These are phyloP conservation scores for Pyrenochaeta sp. DNA, from an alignment of 2,329 filamentous ascomycete species.

Conservation along the genomic window DNA sequence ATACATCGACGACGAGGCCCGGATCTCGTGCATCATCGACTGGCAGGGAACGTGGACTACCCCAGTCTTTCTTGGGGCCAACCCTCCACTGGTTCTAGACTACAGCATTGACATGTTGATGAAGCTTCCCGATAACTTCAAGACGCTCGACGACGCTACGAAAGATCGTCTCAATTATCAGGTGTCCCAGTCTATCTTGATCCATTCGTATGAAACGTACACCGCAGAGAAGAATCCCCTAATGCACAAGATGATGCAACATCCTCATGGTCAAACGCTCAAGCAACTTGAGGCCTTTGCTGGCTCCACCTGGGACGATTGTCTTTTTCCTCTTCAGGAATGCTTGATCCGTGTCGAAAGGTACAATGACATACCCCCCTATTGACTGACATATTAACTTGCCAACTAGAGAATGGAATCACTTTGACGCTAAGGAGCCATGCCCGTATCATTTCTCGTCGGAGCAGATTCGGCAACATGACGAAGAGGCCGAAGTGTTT, in stretches of 20 bases:
- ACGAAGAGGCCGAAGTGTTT: slow-evolving; percentile 28
- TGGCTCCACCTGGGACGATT: slow-evolving; percentile 33
- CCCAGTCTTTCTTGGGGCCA: slow-evolving; percentile 33
- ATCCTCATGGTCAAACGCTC: slow-evolving; percentile 32
- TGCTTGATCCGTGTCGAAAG: slow-evolving; percentile 32
- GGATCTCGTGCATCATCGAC: slow-evolving; percentile 38
- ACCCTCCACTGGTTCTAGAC: slow-evolving; percentile 31
- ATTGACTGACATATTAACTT: slow-evolving; percentile 11
- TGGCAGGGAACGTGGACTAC: slow-evolving; percentile 34
- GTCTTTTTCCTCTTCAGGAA: slow-evolving; percentile 30
- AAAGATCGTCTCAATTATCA: slow-evolving; percentile 30
- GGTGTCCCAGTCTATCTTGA: slow-evolving; percentile 35
- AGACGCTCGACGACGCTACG: slow-evolving; percentile 26
- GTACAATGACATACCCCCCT: slow-evolving; percentile 17
- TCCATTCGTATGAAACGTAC: slow-evolving; percentile 27
- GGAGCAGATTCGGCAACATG: slow-evolving; percentile 29
- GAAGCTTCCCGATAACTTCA: slow-evolving; percentile 36
- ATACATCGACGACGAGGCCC: slow-evolving; percentile 28
- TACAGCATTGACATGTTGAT: slow-evolving; percentile 35
- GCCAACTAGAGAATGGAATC: slow-evolving; percentile 30
- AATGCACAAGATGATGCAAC: slow-evolving; percentile 32
- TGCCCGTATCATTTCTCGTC: slow-evolving; percentile 36
- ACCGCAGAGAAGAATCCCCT: slow-evolving; percentile 32
- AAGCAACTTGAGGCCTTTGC: slow-evolving; percentile 38
- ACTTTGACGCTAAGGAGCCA: slow-evolving; percentile 25